Evolutionary conservation across 2,329 filamentous ascomycete species (phyloP).

Genomic region (Cladosporium phlei): DNA sequence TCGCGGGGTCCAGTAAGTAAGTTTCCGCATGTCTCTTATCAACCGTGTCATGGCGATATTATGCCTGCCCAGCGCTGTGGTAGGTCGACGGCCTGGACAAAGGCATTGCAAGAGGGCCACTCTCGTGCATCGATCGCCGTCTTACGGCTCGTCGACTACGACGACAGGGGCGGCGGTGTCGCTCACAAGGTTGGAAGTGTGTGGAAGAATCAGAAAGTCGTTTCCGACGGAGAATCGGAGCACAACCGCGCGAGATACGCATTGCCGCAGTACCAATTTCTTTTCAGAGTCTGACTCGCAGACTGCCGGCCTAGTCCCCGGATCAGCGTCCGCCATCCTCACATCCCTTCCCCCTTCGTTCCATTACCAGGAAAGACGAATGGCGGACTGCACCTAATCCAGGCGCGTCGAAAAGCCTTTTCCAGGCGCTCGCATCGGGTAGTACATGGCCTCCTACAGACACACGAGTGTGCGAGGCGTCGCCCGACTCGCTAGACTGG

Average conservation of each 20-base stretch:
- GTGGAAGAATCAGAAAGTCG: slow-evolving; percentile 6
- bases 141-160: slow-evolving; percentile 10
- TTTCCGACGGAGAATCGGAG: slow-evolving; percentile 2
- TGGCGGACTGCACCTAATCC: background rate
- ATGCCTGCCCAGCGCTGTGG: slow-evolving; percentile 4
- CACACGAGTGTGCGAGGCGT: slow-evolving; percentile 1
- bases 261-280: slow-evolving; percentile 12
- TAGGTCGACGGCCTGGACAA: background rate
- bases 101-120: background rate
- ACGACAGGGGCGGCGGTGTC: background rate
- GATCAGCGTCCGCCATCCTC: slow-evolving; percentile 6
- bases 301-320: slow-evolving; percentile 1
- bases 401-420: background rate
- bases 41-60: background rate
- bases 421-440: too few species aligned
- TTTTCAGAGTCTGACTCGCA: slow-evolving; percentile 13
- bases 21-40: slow-evolving; percentile 13
- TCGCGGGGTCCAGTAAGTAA: slow-evolving; percentile 9
- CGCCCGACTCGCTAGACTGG: slow-evolving; percentile 9
- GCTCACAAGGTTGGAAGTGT: background rate
- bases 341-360: background rate
- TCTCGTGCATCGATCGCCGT: background rate
- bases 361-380: background rate
- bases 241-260: too few species aligned
- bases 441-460: too few species aligned